A percentile compares a stretch with the other conserved stretches of the same genome.
Conservation (phyloP, 2,329 filamentous ascomycete species). For the Exutisphaerella laricina region DNA sequence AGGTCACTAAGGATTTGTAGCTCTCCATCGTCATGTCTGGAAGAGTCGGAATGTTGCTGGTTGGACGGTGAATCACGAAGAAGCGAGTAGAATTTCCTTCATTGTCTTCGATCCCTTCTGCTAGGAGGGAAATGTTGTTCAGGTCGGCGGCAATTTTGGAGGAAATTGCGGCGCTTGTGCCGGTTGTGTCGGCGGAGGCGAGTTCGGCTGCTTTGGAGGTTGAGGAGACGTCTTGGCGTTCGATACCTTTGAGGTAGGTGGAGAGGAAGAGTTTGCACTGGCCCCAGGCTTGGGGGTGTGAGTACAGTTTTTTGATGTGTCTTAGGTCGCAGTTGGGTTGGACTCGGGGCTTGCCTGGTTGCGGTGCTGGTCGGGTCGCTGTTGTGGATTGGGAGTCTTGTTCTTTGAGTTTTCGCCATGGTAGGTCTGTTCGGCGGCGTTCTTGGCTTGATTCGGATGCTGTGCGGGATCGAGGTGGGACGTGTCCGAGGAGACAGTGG, state of each 20-base stretch:
- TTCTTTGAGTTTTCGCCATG: conserved; percentile 11
- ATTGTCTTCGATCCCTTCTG: conserved; percentile 64
- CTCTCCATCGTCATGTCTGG: conserved; percentile 11
- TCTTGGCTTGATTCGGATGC: neutral
- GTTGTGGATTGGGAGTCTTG: conserved; percentile 4
- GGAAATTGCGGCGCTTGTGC: conserved; percentile 67
- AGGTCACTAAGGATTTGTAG: conserved; percentile 70
- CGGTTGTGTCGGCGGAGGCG: conserved; percentile 51
- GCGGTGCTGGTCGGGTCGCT: conserved; percentile 37
- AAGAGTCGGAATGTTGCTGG: conserved; percentile 48
- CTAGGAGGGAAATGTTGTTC: conserved; percentile 64
- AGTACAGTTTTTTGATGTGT: conserved; percentile 72
- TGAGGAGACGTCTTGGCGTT: conserved; percentile 75
- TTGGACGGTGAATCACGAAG: conserved; percentile 53
- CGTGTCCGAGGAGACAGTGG: conserved; percentile 70
- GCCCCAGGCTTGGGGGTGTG: conserved; percentile 91
- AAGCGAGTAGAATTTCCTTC: conserved; percentile 75
- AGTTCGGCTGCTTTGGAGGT: conserved; percentile 82
- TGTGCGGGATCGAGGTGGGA: neutral
- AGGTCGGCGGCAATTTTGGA: conserved; percentile 66
- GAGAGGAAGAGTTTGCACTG: conserved; percentile 77
- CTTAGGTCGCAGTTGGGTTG: conserved; percentile 47
- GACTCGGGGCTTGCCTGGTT: conserved; percentile 42
- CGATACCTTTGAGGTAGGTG: conserved; percentile 63
- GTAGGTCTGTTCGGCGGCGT: conserved; percentile 1